A percentile compares a stretch with the other conserved stretches of the same genome.
These are phyloP conservation scores for Ogataea kodamae DNA, from an alignment of 805 yeast genomes.

Conservation along the genomic window DNA sequence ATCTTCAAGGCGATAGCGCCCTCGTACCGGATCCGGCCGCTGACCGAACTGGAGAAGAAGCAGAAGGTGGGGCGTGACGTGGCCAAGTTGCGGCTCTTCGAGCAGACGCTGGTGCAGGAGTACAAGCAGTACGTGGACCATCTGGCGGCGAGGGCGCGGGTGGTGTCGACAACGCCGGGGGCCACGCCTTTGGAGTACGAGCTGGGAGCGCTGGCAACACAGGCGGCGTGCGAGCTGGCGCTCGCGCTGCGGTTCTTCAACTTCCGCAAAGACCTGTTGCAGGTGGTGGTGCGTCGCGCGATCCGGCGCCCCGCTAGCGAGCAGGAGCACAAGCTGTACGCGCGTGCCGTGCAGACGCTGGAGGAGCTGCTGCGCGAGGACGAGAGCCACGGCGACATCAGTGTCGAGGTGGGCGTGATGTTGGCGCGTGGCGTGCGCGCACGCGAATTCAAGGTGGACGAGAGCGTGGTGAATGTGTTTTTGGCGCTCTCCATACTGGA, in stretches of 20 bases:
- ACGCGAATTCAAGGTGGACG: conserved; percentile 78
- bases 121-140: conserved; percentile 65
- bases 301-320: conserved; percentile 53
- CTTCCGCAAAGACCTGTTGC: conserved; percentile 69
- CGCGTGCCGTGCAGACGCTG: conserved; percentile 57
- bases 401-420: conserved; percentile 68
- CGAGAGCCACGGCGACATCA: conserved; percentile 70
- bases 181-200: conserved; percentile 35
- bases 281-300: conserved; percentile 63
- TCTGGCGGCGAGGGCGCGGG: conserved; percentile 38
- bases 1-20: conserved; percentile 86
- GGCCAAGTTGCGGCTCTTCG: conserved; percentile 71
- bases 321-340: conserved; percentile 47
- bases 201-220: conserved; percentile 58
- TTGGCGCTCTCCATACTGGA: conserved; percentile 62
- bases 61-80: conserved; percentile 85
- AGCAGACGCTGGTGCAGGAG: conserved; percentile 67
- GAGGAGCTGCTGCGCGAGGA: conserved; percentile 76
- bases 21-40: conserved; percentile 78
- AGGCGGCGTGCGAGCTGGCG: conserved; percentile 76
- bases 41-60: conserved; percentile 73
- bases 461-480: conserved; percentile 70
- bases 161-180: conserved; percentile 31
- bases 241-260: conserved; percentile 74
- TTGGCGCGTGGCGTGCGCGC: conserved; percentile 67